Evolutionary conservation across 2,329 filamentous ascomycete genomes (phyloP).

Genomic region (Aspergillus pseudoviridinutans): DNA sequence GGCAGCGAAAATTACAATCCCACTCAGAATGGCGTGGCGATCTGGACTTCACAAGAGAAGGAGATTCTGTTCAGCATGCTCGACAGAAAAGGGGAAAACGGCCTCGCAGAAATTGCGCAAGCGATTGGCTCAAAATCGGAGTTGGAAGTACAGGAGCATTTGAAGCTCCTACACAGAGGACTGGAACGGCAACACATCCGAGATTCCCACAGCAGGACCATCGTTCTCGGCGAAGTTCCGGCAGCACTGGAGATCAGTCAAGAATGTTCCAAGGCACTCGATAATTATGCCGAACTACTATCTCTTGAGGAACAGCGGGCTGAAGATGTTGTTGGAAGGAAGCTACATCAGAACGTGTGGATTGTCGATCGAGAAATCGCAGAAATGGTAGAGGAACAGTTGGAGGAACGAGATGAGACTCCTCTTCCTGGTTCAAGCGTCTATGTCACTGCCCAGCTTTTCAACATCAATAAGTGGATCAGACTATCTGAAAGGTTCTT

Average conservation of each 20-base stretch:
- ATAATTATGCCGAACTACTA: slow-evolving; percentile 64
- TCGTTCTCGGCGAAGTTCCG: slow-evolving; percentile 57
- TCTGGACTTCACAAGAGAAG: slow-evolving; percentile 72
- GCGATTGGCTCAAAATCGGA: slow-evolving; percentile 68
- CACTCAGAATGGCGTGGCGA: slow-evolving; percentile 64
- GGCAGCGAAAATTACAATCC: slow-evolving; percentile 26
- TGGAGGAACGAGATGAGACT: slow-evolving; percentile 26
- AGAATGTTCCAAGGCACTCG: slow-evolving; percentile 62
- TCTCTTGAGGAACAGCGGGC: slow-evolving; percentile 60
- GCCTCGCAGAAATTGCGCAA: slow-evolving; percentile 59
- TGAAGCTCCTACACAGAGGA: slow-evolving; percentile 58
- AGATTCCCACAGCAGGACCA: slow-evolving; percentile 29
- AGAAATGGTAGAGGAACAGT: slow-evolving; percentile 25
- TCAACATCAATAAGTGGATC: slow-evolving; percentile 60
- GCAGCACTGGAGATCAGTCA: slow-evolving; percentile 69
- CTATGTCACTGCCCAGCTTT: slow-evolving; percentile 52
- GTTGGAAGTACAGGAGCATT: slow-evolving; percentile 68
- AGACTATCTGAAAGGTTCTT: slow-evolving; percentile 63
- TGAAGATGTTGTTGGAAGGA: slow-evolving; percentile 58
- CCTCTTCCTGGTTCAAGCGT: slow-evolving; percentile 18
- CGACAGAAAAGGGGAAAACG: slow-evolving; percentile 58
- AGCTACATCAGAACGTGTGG: slow-evolving; percentile 63
- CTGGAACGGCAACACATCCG: slow-evolving; percentile 39
- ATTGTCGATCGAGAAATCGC: slow-evolving; percentile 50
- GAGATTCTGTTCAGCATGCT: slow-evolving; percentile 63